Conservation (phyloP, 192 early-diverging fungal genomes). For the Oehlia diaphana region DNA sequence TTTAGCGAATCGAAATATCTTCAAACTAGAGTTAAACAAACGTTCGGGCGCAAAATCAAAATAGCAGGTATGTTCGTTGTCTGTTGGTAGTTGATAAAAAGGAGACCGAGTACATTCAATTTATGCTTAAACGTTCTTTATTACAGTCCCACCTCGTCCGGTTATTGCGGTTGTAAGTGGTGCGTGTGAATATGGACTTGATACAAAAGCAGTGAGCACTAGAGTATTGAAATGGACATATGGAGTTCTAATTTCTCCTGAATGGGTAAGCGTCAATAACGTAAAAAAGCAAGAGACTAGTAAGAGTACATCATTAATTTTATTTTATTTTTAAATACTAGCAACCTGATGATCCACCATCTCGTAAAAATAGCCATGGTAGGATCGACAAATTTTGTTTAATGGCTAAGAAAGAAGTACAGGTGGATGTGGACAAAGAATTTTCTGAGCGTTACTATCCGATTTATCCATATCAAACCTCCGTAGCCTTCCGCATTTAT, state of each 20-base stretch:
- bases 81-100: too few species aligned
- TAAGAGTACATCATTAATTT: background rate
- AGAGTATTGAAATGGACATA: constrained; percentile 14
- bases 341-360: constrained; percentile 8
- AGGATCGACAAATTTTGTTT: constrained; percentile 1
- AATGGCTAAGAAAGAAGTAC: constrained; percentile 2
- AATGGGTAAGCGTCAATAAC: background rate
- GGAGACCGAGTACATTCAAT: background rate
- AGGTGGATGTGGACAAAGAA: constrained; percentile 16
- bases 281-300: too few species aligned
- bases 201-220: background rate
- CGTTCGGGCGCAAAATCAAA: too few species aligned
- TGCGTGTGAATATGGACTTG: constrained; percentile 7
- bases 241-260: background rate
- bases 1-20: too few species aligned
- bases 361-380: background rate
- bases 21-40: too few species aligned
- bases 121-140: too few species aligned
- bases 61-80: too few species aligned
- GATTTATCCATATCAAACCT: background rate
- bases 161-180: background rate
- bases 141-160: background rate
- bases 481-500: background rate
- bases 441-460: background rate
- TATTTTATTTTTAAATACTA: background rate